A percentile compares a stretch with the other conserved stretches of the same genome.
Evolutionary conservation across 176 grass and related monocot genomes (phyloP).

Genomic region (Oryza nivara): DNA sequence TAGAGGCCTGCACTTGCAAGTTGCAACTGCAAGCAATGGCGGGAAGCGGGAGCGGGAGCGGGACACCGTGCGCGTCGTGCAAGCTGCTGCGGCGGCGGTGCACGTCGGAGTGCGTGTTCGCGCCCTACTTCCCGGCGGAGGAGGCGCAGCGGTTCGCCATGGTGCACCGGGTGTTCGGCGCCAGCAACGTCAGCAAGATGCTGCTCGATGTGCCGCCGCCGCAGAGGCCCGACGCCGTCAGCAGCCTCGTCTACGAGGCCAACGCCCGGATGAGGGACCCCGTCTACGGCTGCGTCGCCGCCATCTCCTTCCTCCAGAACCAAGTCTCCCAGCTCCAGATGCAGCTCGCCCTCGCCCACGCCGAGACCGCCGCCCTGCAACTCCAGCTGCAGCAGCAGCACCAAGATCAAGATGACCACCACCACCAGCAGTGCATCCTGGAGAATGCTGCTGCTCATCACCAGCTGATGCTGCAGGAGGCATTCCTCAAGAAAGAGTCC

Average conservation of each 20-base stretch:
- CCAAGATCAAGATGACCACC: neutral
- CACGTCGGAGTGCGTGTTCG: slow-evolving; percentile 55
- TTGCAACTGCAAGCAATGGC: slow-evolving; percentile 8
- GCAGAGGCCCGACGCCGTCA: slow-evolving; percentile 67
- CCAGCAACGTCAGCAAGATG: slow-evolving; percentile 97
- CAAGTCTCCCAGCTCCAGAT: slow-evolving; percentile 75
- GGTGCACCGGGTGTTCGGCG: slow-evolving; percentile 84
- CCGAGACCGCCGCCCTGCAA: slow-evolving; percentile 20
- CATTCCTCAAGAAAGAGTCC: slow-evolving; percentile 64
- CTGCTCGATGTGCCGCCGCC: slow-evolving; percentile 66
- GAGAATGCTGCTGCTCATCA: slow-evolving; percentile 1
- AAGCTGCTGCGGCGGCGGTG: slow-evolving; percentile 72
- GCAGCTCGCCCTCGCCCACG: slow-evolving; percentile 70
- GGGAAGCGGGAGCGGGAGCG: slow-evolving; percentile 15
- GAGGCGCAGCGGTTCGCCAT: slow-evolving; percentile 73
- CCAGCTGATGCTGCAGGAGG: slow-evolving; percentile 50
- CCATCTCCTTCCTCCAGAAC: slow-evolving; percentile 80
- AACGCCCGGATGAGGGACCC: slow-evolving; percentile 76
- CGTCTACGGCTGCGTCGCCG: slow-evolving; percentile 80
- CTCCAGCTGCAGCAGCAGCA: slow-evolving; percentile 9
- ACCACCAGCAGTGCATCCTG: neutral
- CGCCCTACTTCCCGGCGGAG: slow-evolving; percentile 63
- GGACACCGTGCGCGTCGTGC: slow-evolving; percentile 58
- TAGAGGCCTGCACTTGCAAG: neutral
- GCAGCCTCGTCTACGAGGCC: slow-evolving; percentile 91